A percentile compares a stretch with the other conserved stretches of the same genome.
phyloP scores from a whole-genome alignment of 2,329 filamentous ascomycete genomes.

The Pyrenochaeta sp. region DNA sequence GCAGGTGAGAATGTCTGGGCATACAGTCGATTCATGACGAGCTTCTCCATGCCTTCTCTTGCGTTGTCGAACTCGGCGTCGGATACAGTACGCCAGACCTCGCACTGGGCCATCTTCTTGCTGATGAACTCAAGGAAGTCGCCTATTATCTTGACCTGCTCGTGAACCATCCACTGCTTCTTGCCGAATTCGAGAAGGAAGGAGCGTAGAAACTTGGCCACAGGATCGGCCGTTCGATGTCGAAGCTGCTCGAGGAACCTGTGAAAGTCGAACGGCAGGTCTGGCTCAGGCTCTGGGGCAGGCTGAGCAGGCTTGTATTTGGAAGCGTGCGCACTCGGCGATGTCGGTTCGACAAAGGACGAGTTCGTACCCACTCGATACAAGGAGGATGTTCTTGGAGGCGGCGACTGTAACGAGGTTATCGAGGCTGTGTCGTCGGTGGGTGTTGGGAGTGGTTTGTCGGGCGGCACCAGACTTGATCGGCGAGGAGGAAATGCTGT shows the following conservation, averaged over 20 bases:
- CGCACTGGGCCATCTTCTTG: constrained; percentile 97
- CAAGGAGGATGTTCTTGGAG: constrained; percentile 45
- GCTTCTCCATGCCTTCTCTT: constrained; percentile 97
- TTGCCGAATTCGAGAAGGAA: constrained; percentile 96
- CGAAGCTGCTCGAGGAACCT: constrained; percentile 94
- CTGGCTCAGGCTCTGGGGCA: constrained; percentile 71
- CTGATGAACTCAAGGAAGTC: constrained; percentile 97
- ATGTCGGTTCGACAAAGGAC: constrained; percentile 42
- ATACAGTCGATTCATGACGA: constrained; percentile 98
- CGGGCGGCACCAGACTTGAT: constrained; percentile 82
- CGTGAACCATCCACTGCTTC: constrained; percentile 99
- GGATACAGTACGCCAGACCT: constrained; percentile 94
- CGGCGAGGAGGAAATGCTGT: constrained; percentile 80
- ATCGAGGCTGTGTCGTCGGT: constrained; percentile 31
- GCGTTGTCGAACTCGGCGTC: constrained; percentile 99
- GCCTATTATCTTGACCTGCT: constrained; percentile 98
- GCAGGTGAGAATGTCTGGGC: constrained; percentile 95
- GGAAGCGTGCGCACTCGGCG: constrained; percentile 44
- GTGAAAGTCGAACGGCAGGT: constrained; percentile 95
- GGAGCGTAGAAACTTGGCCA: constrained; percentile 93
- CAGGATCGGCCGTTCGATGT: constrained; percentile 96
- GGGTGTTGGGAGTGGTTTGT: constrained; percentile 48
- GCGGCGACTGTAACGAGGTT: constrained; percentile 39
- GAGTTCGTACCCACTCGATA: constrained; percentile 40
- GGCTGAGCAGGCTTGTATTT: constrained; percentile 68